Percentiles rank a stretch among this genome's conserved stretches.
These are phyloP conservation scores for Nannochloris sp. DNA, from an alignment of 139 green algal genomes.

Conservation along the genomic window DNA sequence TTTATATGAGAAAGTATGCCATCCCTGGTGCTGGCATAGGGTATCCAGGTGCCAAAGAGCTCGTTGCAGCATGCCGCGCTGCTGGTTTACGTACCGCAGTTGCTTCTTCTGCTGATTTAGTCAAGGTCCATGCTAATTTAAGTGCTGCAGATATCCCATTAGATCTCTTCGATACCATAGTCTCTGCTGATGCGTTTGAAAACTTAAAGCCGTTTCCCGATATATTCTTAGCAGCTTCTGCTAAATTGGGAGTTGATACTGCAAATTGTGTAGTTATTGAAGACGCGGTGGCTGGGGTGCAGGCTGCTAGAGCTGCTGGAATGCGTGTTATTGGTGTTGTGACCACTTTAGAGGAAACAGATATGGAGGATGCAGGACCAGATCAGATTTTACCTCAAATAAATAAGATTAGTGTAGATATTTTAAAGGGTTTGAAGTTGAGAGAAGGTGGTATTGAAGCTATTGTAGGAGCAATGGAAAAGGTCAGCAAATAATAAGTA, in stretches of 20 bases:
- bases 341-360: conserved; percentile 35
- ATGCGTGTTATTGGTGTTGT: conserved; percentile 58
- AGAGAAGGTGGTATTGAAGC: background rate
- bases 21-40: conserved; percentile 31
- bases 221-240: conserved; percentile 61
- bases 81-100: conserved; percentile 56
- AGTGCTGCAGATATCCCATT: conserved; percentile 37
- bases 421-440: background rate
- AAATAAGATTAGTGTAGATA: conserved; percentile 26
- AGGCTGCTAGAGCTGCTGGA: conserved; percentile 42
- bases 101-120: conserved; percentile 57
- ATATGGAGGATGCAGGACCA: conserved; percentile 32
- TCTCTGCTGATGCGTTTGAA: conserved; percentile 59
- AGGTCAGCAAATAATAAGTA: background rate
- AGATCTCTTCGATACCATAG: conserved; percentile 49
- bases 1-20: conserved; percentile 43
- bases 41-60: conserved; percentile 38
- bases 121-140: conserved; percentile 70
- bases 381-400: conserved; percentile 39
- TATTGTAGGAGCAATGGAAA: background rate
- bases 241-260: conserved; percentile 36
- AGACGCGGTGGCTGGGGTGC: conserved; percentile 58
- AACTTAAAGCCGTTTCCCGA: conserved; percentile 53
- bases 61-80: conserved; percentile 41
- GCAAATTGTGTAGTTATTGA: conserved; percentile 62